Percentiles rank a stretch among this genome's conserved stretches.
Conservation (phyloP, 495 filamentous ascomycete species). For the Penicillium salamii region DNA sequence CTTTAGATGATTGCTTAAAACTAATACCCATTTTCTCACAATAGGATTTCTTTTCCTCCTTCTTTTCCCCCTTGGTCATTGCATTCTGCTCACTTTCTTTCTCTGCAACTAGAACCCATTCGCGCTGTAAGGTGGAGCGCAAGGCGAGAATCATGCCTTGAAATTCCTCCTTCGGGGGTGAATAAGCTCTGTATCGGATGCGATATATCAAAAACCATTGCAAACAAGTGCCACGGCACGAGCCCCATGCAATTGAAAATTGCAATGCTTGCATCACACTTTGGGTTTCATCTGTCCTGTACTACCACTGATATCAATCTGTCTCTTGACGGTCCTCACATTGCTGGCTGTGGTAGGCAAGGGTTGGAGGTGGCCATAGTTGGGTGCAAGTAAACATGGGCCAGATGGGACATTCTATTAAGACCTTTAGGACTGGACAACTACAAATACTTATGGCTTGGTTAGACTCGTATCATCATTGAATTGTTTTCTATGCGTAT, state of each 20-base stretch:
- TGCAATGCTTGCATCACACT: slow-evolving; percentile 10
- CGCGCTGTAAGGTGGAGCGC: slow-evolving; percentile 57
- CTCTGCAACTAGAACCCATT: slow-evolving; percentile 21
- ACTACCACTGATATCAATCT: slow-evolving; percentile 18
- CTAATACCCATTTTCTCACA: slow-evolving; percentile 21
- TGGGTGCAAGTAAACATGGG: slow-evolving; percentile 12
- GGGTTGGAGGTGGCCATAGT: slow-evolving; percentile 8
- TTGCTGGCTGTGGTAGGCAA: slow-evolving; percentile 14
- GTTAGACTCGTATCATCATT: background rate
- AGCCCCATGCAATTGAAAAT: slow-evolving; percentile 8
- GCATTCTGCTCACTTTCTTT: background rate
- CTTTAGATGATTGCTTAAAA: slow-evolving; percentile 22
- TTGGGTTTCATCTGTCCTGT: slow-evolving; percentile 11
- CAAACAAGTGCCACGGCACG: slow-evolving; percentile 4
- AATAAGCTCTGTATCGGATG: slow-evolving; percentile 60
- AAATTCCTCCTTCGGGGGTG: slow-evolving; percentile 40
- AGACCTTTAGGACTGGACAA: background rate
- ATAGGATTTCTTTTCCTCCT: slow-evolving; percentile 10
- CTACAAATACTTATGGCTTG: too few relatives aligned
- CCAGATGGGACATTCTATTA: slow-evolving; percentile 22
- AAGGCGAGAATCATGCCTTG: slow-evolving; percentile 55
- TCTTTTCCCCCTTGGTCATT: slow-evolving; percentile 2
- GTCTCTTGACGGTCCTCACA: slow-evolving; percentile 22
- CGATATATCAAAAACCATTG: slow-evolving; percentile 49
- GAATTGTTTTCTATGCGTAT: background rate